A percentile compares a stretch with the other conserved stretches of the same genome.
Conservation (phyloP, 306 rosid species). For the Rubus parviflorus region DNA sequence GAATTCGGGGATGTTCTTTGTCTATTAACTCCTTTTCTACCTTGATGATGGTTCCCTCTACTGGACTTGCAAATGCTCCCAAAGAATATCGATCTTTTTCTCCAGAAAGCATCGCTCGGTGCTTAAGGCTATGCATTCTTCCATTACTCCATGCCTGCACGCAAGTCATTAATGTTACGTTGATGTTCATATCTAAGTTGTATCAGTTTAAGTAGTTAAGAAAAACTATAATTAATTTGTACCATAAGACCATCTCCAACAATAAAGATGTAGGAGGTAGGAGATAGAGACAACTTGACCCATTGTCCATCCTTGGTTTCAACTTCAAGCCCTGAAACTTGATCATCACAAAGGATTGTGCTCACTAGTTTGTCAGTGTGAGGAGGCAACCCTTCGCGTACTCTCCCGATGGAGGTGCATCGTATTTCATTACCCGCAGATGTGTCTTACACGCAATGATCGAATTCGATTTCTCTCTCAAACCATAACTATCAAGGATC, state of each 20-base stretch:
- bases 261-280: slow-evolving; percentile 16
- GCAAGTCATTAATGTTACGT: not conserved
- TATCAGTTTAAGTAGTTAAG: not conserved
- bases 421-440: slow-evolving; percentile 19
- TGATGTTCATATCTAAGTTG: not conserved
- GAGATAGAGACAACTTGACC: slow-evolving; percentile 15
- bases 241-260: slow-evolving; percentile 28
- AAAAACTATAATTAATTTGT: not conserved
- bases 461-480: not conserved
- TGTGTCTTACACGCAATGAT: not conserved
- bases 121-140: slow-evolving; percentile 16
- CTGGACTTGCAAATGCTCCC: slow-evolving; percentile 13
- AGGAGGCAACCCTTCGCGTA: not conserved
- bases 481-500: slow-evolving; percentile 10
- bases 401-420: slow-evolving; percentile 14
- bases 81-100: slow-evolving; percentile 13
- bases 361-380: slow-evolving; percentile 17
- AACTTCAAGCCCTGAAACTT: slow-evolving; percentile 20
- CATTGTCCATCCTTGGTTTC: slow-evolving; percentile 28
- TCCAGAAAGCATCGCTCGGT: slow-evolving; percentile 15
- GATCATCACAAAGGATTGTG: too few species aligned
- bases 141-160: slow-evolving; percentile 36
- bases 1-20: slow-evolving; percentile 9
- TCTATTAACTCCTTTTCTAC: slow-evolving; percentile 13
- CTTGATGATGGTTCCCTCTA: slow-evolving; percentile 15